Evolutionary conservation across 768 basidiomycete species (phyloP), one percentile per base, ranked within the genome.

Genomic region (Tricholomella constricta): DNA sequence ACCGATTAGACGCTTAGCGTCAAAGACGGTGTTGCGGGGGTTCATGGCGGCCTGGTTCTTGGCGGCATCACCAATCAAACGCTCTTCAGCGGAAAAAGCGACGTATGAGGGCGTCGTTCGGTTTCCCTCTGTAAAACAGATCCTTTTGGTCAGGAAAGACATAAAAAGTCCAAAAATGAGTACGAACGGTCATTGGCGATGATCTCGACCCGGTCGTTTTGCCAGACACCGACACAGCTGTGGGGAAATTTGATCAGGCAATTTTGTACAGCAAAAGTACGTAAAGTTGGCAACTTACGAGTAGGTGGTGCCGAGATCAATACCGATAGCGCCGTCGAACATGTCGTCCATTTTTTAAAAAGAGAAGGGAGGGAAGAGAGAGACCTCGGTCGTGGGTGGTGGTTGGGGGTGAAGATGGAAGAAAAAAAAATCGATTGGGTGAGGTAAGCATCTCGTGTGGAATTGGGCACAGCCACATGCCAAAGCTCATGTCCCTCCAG

Each of bases 41-140:
- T 99, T 99, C 97, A 99, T 99, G 62, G 97, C 97, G 55, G 91
- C 92, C 82, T 98, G 95, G 73, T 97, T 97, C 76, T 95, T 95
- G 57, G 94, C 95, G 66, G 94, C 94, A 85, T 98, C 95, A 71
- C 97, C 95, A 70, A 98, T 98, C 73, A 96, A 76, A 78, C 94
- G 94, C 81, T 97, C 95, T 69, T 94, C 91, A 45, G 86, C 71
- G 61, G 94, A 93, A 82, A 99, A 99, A 65, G 96, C 93, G 75
- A 99, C 97, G 75, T 99, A 99, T 67, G 96, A 99, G 41, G 96
- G 96, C 41, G 97, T 98, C 63, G 96, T 98, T 60, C 96, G 86
- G 84, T 98, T 97, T 65, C 96, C 96, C 89, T 98, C 90, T 92
- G 67, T 26, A 56, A 37, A 37, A 47, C 41, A 41, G 38, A 47